Evolutionary conservation across 768 basidiomycete species (phyloP).

Genomic region (Epithele typhae): DNA sequence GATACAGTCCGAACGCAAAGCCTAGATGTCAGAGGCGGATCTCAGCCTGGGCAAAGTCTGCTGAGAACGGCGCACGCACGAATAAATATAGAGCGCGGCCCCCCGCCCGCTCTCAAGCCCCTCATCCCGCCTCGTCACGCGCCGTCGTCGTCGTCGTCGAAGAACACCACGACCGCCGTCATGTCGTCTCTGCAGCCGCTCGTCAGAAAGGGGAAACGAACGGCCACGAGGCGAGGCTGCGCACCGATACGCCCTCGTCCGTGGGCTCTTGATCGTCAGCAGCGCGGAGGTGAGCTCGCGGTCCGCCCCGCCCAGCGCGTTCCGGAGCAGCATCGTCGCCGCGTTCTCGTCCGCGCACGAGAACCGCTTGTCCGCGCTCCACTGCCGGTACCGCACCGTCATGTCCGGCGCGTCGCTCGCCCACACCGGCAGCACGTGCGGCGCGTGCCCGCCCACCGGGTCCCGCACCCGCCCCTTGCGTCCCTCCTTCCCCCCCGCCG

Average conservation of each 20-base stretch:
- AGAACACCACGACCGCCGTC: constrained; percentile 24
- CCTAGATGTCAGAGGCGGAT: too few species aligned
- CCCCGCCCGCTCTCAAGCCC: too few species aligned
- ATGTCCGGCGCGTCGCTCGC: constrained; percentile 22
- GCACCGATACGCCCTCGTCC: constrained; percentile 36
- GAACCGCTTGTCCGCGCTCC: constrained; percentile 37
- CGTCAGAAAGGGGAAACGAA: not conserved
- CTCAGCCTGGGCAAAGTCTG: too few species aligned
- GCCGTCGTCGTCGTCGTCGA: constrained; percentile 11
- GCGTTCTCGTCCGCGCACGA: constrained; percentile 42
- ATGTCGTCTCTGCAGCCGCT: constrained; percentile 30
- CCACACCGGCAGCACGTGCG: constrained; percentile 30
- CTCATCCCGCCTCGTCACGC: too few species aligned
- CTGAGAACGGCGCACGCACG: too few species aligned
- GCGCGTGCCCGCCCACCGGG: not conserved
- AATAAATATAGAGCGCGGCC: too few species aligned
- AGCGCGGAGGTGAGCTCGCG: constrained; percentile 37
- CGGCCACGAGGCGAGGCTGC: constrained; percentile 5
- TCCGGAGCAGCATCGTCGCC: constrained; percentile 47
- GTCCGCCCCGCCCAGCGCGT: constrained; percentile 51
- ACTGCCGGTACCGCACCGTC: constrained; percentile 33
- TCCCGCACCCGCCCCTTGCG: not conserved
- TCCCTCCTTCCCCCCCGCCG: constrained; percentile 5
- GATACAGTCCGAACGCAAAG: too few species aligned
- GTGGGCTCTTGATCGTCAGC: constrained; percentile 33